Conservation (phyloP, 1,284 basidiomycete species). For the Ceratobasidium theobromae region DNA sequence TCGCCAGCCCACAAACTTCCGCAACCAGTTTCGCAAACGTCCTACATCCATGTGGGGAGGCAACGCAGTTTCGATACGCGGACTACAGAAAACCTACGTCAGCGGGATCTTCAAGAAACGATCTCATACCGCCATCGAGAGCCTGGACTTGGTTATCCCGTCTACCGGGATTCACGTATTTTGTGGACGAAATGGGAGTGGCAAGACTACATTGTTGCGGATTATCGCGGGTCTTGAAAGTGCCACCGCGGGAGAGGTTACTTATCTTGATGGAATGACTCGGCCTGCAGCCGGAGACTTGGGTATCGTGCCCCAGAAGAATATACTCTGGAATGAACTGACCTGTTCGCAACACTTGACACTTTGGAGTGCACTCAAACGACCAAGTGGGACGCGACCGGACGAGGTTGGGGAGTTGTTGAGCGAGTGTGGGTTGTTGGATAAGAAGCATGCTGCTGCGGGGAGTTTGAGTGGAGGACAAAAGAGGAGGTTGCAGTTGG, state of each 20-base stretch:
- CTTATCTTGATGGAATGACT: conserved; percentile 59
- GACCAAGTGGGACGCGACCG: conserved; percentile 45
- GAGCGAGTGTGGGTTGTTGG: conserved; percentile 67
- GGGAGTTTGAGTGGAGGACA: conserved; percentile 73
- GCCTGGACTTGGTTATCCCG: conserved; percentile 66
- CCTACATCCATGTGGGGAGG: conserved; percentile 7
- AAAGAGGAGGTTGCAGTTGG: conserved; percentile 78
- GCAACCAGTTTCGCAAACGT: conserved; percentile 10
- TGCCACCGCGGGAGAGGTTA: conserved; percentile 59
- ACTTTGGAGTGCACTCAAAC: conserved; percentile 74
- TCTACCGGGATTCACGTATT: conserved; percentile 74
- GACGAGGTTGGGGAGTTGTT: conserved; percentile 65
- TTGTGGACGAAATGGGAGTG: conserved; percentile 54
- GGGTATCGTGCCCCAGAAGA: conserved; percentile 83
- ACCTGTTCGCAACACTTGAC: conserved; percentile 70
- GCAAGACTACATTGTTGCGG: conserved; percentile 74
- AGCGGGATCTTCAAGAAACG: conserved; percentile 11
- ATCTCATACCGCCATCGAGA: conserved; percentile 66
- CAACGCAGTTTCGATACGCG: conserved; percentile 12
- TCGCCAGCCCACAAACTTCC: neutral
- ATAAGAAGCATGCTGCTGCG: conserved; percentile 67
- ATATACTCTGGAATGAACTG: conserved; percentile 77
- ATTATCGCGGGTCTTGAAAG: conserved; percentile 65
- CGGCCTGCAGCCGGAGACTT: conserved; percentile 57
- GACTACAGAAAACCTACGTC: conserved; percentile 17